phyloP scores from a whole-genome alignment of 352 stramenopile genomes.

The Pythium phragmitis region DNA sequence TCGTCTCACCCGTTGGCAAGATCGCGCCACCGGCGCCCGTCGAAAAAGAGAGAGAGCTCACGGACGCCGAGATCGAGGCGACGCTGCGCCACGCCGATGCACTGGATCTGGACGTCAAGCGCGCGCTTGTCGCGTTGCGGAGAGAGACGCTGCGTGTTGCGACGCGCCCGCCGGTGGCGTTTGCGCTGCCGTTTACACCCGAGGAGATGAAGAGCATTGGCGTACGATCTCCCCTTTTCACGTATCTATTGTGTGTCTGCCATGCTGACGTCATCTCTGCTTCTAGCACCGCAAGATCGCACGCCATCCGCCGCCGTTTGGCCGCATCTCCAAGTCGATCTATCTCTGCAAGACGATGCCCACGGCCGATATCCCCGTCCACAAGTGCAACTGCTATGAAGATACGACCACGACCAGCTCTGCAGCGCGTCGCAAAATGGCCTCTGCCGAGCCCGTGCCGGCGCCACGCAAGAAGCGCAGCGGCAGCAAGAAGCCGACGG shows the following conservation, averaged over 20 bases:
- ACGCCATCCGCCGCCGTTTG: slow-evolving; percentile 55
- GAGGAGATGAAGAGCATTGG: slow-evolving; percentile 34
- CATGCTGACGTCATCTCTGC: background rate
- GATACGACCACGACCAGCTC: slow-evolving; percentile 36
- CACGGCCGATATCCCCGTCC: slow-evolving; percentile 51
- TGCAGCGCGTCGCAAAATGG: slow-evolving; percentile 37
- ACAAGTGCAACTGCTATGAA: slow-evolving; percentile 75
- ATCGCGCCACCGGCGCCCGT: background rate
- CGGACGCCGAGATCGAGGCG: slow-evolving; percentile 29
- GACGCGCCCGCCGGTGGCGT: slow-evolving; percentile 5
- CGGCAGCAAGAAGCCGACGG: slow-evolving; percentile 1
- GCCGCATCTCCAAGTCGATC: slow-evolving; percentile 70
- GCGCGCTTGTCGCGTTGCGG: slow-evolving; percentile 18
- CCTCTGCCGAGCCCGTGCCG: background rate
- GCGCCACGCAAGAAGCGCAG: slow-evolving; percentile 8
- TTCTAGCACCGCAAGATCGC: slow-evolving; percentile 45
- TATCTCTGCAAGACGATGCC: slow-evolving; percentile 66
- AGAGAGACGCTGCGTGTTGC: slow-evolving; percentile 13
- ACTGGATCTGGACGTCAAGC: slow-evolving; percentile 21
- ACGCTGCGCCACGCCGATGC: slow-evolving; percentile 26
- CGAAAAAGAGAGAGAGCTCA: slow-evolving; percentile 13
- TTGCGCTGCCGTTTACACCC: slow-evolving; percentile 29
- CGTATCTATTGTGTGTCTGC: background rate
- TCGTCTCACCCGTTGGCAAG: background rate
- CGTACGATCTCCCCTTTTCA: slow-evolving; percentile 15